Evolutionary conservation across 495 filamentous ascomycete species (phyloP), one percentile per base, ranked within the genome.

Genomic region (Penicillium riverlandense): DNA sequence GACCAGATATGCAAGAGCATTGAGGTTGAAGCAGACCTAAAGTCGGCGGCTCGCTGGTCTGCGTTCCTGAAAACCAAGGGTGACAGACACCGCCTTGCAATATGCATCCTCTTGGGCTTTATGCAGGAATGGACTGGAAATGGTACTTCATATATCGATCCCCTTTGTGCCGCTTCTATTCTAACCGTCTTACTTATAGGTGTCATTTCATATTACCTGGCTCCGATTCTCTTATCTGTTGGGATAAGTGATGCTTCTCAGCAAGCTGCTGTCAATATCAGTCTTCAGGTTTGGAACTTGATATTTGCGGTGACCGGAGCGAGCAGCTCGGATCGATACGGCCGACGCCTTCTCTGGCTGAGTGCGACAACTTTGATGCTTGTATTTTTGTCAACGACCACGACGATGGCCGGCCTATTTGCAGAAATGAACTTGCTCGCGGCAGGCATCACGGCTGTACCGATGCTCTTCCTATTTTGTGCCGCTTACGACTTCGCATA

Each of bases 111-210:
- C 3, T 59, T 83, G 37, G 82, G 82, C 41, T 59, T 62, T 16
- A 62, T 62, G 59, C 79, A 77, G 10, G 82, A 86, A 59, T 86
- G 79, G 78, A 77, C 75, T 39, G 82, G 82, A 40, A 86, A 85
- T 52, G 79, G 76, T 60, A 60, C 12, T 3, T 22, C 22, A 22
- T 22, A 22, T 22, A 3, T 22, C 22, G 22, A 22, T 22, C 22
- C 4, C 22, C 22, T 22, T 22, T 22, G 22, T 22, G 22, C 22
- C 2, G 22, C 22, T 22, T 22, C 22, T 4, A 22, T 22, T 2
- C 7, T 34, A 12, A 34, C 7, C 1, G 9, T 14, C 29, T 32
- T 0, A 22, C 22, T 22, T 6, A 9, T 28, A 61, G 58, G 58
- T 40, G 72, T 86, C 29, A 74, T 85, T 46, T 78, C 75, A 37